Evolutionary conservation across 2,329 filamentous ascomycete genomes (phyloP).

Genomic region (Colletotrichum aenigma): DNA sequence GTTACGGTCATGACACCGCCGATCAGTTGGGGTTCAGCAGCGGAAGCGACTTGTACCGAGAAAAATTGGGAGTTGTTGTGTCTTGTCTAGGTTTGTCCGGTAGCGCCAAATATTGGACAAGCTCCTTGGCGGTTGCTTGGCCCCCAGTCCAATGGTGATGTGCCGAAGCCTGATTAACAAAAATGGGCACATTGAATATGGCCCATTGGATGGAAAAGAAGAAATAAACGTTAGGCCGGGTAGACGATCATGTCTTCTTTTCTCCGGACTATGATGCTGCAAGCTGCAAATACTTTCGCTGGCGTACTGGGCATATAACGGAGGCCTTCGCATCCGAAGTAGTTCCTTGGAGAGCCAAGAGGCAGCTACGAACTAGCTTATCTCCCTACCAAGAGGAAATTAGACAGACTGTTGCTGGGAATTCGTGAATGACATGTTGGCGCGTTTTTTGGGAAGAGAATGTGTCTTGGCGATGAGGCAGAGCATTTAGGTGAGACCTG

Average conservation of each 20-base stretch:
- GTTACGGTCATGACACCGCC: not conserved
- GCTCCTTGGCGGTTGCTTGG: constrained; percentile 4
- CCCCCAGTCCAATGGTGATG: not conserved
- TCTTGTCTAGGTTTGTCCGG: not conserved
- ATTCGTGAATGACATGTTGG: not conserved
- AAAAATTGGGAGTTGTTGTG: not conserved
- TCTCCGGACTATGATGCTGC: not conserved
- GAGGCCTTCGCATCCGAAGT: not conserved
- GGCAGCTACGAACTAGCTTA: not conserved
- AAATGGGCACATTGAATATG: not conserved
- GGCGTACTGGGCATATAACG: not conserved
- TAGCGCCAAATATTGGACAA: not conserved
- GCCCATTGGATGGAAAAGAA: not conserved
- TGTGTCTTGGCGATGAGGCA: not conserved
- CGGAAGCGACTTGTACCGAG: constrained; percentile 1
- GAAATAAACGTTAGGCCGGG: not conserved
- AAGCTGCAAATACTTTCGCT: not conserved
- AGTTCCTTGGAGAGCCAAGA: not conserved
- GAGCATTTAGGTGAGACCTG: not conserved
- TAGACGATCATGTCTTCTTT: not conserved
- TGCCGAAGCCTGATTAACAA: not conserved
- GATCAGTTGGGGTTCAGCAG: not conserved
- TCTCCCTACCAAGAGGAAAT: not conserved
- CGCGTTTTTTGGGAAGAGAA: not conserved
- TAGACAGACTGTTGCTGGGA: not conserved